Base-by-base conservation (phyloP, 78 protist species). In the Isochrysis galbana region DNA sequence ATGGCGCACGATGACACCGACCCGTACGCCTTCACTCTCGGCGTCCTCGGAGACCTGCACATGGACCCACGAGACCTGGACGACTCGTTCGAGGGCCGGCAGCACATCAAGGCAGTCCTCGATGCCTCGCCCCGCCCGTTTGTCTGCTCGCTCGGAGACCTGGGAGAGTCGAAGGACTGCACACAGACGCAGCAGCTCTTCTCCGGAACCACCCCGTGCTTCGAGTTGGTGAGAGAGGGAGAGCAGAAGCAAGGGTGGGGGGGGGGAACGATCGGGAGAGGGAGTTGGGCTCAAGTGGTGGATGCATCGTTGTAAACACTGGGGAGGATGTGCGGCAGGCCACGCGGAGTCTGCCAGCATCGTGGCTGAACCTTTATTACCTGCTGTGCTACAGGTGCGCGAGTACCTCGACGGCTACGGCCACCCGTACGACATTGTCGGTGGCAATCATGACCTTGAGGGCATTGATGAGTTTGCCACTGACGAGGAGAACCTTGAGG, bases 401-500 rank as follows among this genome's bases (percentile, higher is more conserved):
- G 61, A 51, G 72, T 61, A 61, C 80, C 80, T 34, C 41, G 34
- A 3, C 80, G 7, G 29, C 80, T 70, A 34, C 39, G 41, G 1
- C 80, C 23, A 14, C 39, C 80, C 80, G 41, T 70, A 17, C 80
- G 80, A 70, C 39, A 41, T 70, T 22, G 80, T 70, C 19, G 80
- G 80, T 41, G 80, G 80, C 1, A 70, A 70, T 41, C 80, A 87
- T 48, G 91, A 87, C 46, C 80, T 87, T 36, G 91, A 87, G 91
- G 91, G 91, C 45, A 41, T 87, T 23, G 91, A 87, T 51, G 91
- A 87, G 91, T 87, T 87, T 61, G 46, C n/a, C 19, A 55, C 91
- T 21, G 91, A 87, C 34, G 82, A 10, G 39, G 78, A 32, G 44
- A 87, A 87, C 78, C 91, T 87, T 25, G 22, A 87, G 91, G 91